Conservation (phyloP, 2,329 filamentous ascomycete species). For the Diplodia seriata region DNA sequence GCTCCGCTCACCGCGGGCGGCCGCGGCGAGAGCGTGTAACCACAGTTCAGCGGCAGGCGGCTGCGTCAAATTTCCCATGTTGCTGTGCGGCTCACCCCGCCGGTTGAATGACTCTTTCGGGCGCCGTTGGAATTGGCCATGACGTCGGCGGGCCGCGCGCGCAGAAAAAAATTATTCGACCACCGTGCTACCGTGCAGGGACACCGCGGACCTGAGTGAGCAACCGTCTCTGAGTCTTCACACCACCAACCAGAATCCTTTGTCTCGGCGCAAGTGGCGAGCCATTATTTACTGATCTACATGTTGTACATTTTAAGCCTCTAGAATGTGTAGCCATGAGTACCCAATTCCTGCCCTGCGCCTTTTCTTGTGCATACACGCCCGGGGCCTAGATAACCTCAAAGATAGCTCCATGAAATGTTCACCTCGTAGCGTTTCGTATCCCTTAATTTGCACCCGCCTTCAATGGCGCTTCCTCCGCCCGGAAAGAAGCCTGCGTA, state of each 20-base stretch:
- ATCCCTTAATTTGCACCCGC: conserved; percentile 5
- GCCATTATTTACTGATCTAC: conserved; percentile 7
- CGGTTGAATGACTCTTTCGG: conserved; percentile 26
- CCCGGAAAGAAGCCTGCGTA: neutral
- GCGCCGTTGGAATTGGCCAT: conserved; percentile 24
- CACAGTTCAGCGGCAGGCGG: conserved; percentile 2
- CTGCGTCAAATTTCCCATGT: conserved; percentile 12
- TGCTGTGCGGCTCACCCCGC: conserved; percentile 11
- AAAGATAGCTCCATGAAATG: neutral
- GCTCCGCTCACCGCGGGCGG: neutral
- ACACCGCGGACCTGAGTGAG: conserved; percentile 1
- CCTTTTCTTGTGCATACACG: neutral
- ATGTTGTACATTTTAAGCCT: conserved; percentile 5
- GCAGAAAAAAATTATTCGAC: conserved; percentile 16
- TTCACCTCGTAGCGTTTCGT: neutral
- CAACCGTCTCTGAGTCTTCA: neutral
- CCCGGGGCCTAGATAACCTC: neutral
- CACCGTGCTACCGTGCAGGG: conserved; percentile 10
- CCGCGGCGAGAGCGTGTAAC: neutral
- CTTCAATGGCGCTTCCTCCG: conserved; percentile 1
- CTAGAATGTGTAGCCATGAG: neutral
- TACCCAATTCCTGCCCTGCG: neutral
- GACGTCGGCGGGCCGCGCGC: conserved; percentile 20
- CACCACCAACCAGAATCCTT: conserved; percentile 3
- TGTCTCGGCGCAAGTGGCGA: neutral